Base-by-base conservation (phyloP, 2,329 filamentous ascomycete species). In the Raffaelea deltoideospora region DNA sequence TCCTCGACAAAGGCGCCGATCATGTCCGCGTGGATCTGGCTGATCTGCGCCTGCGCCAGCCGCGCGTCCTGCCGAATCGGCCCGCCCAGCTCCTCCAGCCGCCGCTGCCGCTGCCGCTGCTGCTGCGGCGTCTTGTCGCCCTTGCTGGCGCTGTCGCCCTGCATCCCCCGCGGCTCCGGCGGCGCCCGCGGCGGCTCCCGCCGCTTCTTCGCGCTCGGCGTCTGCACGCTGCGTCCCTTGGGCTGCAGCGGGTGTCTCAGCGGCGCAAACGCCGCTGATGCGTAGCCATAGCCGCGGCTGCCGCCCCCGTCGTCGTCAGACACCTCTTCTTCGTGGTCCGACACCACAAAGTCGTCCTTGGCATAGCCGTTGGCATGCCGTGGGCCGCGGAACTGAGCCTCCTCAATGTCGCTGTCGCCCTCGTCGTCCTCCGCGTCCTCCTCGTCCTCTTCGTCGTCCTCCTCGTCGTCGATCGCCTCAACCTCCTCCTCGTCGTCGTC, bases 1-100 rank as follows among this genome's bases (percentile, higher is more conserved):
- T 72, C 64, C 1, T 57, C 51, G 18, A 84, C 64, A 50, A 88
- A 90, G 22, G 65, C 59, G 18, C 68, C 58, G n/a, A 86, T 62
- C 18, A 82, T 55, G 38, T 71, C 66, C 33, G 65, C 63, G 47
- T 86, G 79, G 18, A 77, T 54, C 21, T 41, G 34, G 24, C 45
- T 38, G 11, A 46, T 17, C 24, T 43, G 37, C 10, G 55, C 53
- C 17, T 58, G 56, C 15, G 62, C 59, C 43, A 79, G 60, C 17
- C 66, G 64, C 17, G 61, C 53, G 46, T 78, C 69, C 11, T 58
- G 59, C 1, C 64, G 67, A 41, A 79, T 81, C 1, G 75, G 76
- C 22, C 67, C 63, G 2, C 69, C 72, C 19, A 70, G 54, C 15
- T 63, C 45, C 41, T 50, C 51, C 23, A 46, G 58, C 48, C 47